Evolutionary conservation across 2,329 filamentous ascomycete species (phyloP).

Genomic region (Botrytis hyacinthi): DNA sequence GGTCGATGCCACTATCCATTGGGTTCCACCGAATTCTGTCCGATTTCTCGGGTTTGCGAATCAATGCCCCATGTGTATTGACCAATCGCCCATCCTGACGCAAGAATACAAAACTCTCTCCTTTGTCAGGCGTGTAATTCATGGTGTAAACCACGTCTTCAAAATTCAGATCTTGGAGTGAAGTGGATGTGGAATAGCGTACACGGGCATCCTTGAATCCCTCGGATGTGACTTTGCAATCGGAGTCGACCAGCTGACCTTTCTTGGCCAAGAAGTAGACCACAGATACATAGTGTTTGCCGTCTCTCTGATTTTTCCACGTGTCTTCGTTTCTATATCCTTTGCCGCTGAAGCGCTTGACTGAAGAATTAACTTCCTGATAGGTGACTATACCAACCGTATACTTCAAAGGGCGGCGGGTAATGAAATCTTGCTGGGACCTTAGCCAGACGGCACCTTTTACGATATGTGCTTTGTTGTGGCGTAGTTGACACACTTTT

Average conservation of each 20-base stretch:
- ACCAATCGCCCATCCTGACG: not conserved
- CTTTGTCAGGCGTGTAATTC: not conserved
- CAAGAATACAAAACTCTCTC: not conserved
- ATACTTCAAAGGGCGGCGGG: not conserved
- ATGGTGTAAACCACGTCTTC: not conserved
- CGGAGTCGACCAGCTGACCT: not conserved
- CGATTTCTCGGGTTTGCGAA: not conserved
- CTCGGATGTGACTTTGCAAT: not conserved
- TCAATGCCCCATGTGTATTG: not conserved
- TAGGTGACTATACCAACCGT: not conserved
- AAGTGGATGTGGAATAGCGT: not conserved
- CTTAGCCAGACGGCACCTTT: not conserved
- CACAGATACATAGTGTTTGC: not conserved
- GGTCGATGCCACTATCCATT: not conserved
- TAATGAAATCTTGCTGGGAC: not conserved
- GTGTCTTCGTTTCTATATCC: not conserved
- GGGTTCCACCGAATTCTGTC: not conserved
- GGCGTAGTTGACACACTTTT: not conserved
- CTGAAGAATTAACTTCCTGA: not conserved
- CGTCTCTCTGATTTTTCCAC: not conserved
- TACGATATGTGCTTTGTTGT: not conserved
- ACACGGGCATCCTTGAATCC: not conserved
- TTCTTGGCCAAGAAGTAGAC: conserved; percentile 1
- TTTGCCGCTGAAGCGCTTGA: not conserved
- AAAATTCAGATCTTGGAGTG: not conserved